These are phyloP conservation scores for Jimgerdemannia lactiflua DNA, from an alignment of 192 early-diverging fungal species.

Conservation along the genomic window DNA sequence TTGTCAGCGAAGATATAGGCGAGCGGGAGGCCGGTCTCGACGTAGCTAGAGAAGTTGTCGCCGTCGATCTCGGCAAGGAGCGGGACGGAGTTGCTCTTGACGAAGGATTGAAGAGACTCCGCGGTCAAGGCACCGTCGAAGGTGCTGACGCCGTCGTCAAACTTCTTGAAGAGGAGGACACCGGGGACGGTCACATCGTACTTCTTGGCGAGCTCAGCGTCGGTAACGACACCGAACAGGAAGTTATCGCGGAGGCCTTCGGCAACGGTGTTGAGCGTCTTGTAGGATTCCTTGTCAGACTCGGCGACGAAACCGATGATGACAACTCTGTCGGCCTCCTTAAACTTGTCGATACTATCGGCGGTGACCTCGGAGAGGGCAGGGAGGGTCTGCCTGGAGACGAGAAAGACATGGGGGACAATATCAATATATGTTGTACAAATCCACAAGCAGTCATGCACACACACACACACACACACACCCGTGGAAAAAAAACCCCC, in stretches of 20 bases:
- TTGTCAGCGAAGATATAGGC: constrained; percentile 83
- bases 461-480: background rate
- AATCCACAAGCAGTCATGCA: background rate
- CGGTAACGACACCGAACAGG: constrained; percentile 77
- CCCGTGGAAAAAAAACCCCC: constrained; percentile 1
- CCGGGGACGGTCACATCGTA: constrained; percentile 56
- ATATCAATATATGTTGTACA: background rate
- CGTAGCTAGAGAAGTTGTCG: constrained; percentile 87
- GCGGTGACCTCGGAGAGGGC: constrained; percentile 68
- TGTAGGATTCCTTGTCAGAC: constrained; percentile 61
- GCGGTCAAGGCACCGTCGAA: constrained; percentile 59
- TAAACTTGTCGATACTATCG: constrained; percentile 73
- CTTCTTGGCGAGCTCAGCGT: constrained; percentile 53
- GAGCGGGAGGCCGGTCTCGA: constrained; percentile 84
- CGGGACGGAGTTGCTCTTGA: constrained; percentile 81
- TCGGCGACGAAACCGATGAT: constrained; percentile 79
- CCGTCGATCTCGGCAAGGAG: constrained; percentile 88
- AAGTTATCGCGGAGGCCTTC: constrained; percentile 83
- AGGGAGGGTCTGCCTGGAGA: constrained; percentile 73
- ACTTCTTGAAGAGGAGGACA: constrained; percentile 86
- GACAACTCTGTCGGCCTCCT: constrained; percentile 84
- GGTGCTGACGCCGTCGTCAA: constrained; percentile 81
- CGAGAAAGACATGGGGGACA: background rate
- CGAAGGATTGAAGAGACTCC: constrained; percentile 60
- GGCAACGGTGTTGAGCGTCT: constrained; percentile 65